Evolutionary conservation across 805 yeast genomes (phyloP).

Genomic region (Metschnikowia vanudenii): DNA sequence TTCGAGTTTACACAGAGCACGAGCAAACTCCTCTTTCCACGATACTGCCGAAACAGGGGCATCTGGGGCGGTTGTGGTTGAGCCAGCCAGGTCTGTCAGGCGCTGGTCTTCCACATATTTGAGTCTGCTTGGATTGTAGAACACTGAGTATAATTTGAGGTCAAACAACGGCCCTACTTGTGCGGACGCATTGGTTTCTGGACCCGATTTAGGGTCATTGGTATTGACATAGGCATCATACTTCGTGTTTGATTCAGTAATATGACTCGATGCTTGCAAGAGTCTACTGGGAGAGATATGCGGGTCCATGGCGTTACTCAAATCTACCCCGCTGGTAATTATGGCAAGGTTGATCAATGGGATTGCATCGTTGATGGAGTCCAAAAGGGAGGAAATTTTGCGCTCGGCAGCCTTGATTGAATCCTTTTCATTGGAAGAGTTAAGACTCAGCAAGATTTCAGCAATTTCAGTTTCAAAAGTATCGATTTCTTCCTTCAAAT

Average conservation of each 20-base stretch:
- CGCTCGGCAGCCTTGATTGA: conserved; percentile 47
- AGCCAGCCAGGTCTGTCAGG: not conserved
- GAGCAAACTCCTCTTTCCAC: conserved; percentile 74
- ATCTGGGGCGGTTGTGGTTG: conserved; percentile 14
- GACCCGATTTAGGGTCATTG: no score
- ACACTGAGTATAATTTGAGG: conserved; percentile 58
- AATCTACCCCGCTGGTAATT: conserved; percentile 65
- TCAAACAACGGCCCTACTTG: conserved; percentile 62
- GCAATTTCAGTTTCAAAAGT: conserved; percentile 52
- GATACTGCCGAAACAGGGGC: conserved; percentile 34
- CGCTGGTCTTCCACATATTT: conserved; percentile 26
- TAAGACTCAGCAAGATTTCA: conserved; percentile 32
- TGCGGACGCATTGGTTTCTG: not conserved
- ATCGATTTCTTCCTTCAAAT: conserved; percentile 56
- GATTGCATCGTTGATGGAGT: conserved; percentile 61
- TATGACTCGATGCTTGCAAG: conserved; percentile 56
- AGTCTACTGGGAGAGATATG: conserved; percentile 63
- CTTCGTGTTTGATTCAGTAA: conserved; percentile 40
- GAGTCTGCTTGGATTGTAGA: conserved; percentile 52
- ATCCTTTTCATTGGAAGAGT: conserved; percentile 30
- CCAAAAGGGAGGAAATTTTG: conserved; percentile 47
- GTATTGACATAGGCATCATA: no score
- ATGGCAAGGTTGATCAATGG: conserved; percentile 67
- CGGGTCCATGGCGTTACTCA: conserved; percentile 48
- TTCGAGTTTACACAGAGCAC: conserved; percentile 45